Conservation (phyloP, 164 flowering plant genomes). For the Berberis thunbergii region DNA sequence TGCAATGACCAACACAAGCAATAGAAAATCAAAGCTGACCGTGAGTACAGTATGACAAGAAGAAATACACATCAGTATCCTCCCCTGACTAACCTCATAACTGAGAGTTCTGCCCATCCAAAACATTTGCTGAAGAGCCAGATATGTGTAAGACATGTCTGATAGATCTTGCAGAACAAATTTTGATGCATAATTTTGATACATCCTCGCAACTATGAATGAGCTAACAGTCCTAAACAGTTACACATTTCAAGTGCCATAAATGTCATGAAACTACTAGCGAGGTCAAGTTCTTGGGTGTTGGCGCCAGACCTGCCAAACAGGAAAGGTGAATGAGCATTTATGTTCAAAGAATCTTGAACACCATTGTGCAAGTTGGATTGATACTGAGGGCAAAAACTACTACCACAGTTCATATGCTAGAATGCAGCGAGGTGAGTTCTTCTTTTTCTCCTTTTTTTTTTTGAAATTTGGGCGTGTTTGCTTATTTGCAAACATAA, state of each 20-base stretch:
- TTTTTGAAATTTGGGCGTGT: no score
- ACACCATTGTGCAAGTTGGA: no score
- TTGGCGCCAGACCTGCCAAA: neutral
- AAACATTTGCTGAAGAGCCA: neutral
- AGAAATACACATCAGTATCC: neutral
- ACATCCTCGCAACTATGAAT: neutral
- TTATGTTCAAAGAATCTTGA: no score
- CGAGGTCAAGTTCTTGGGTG: neutral
- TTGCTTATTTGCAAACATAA: no score
- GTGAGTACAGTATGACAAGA: conserved; percentile 36
- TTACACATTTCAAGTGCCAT: neutral
- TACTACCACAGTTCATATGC: no score
- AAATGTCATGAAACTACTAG: neutral
- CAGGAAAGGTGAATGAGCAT: no score
- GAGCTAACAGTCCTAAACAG: no score
- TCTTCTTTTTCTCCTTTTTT: no score
- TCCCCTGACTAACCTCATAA: neutral
- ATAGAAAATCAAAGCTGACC: conserved; percentile 37
- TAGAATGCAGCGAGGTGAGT: no score
- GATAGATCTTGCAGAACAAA: neutral
- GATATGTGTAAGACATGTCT: neutral
- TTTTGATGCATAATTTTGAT: no score
- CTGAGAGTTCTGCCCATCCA: conserved; percentile 3
- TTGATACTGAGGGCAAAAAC: no score
- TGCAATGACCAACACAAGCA: conserved; percentile 15